Base-by-base conservation (phyloP, 345 rosid genomes). In the Aquilaria malaccensis region DNA sequence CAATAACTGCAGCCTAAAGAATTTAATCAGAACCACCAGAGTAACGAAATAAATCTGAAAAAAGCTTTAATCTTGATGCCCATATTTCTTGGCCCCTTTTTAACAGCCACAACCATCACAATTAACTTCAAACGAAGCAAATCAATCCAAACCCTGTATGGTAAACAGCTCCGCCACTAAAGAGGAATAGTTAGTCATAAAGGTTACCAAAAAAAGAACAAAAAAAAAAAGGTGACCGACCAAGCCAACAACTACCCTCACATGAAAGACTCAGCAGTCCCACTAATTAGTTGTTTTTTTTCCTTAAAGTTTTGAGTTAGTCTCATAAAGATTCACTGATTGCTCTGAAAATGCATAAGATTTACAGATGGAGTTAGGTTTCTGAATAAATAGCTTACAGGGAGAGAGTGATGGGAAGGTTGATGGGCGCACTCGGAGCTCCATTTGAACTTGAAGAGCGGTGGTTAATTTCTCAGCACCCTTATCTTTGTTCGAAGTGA, bases 401-500 rank as follows among this genome's bases (percentile, higher is more conserved):
- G 45, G 61, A 60, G 55, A 50, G 46, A 67, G 56, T 58, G 81
- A 69, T 33, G 70, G 50, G 51, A 66, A 67, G 31, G 71, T 60
- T 11, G 61, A 45, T 29, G 74, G 33, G 47, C 58, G 76, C 56
- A 72, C 22, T 6, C 72, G 64, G 50, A 72, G 67, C 72, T 74
- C 84, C 84, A 80, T 74, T 45, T 30, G 33, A 50, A 41, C 59
- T 31, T 30, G 11, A 45, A 15, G 45, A n/a, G 30, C 37, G 33
- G 56, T 2, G 13, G 13, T 7, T 13, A n/a, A 5, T n/a, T 29
- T 15, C 55, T 60, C 61, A 32, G 6, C 37, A 62, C 47, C 60
- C 75, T 75, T 70, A 70, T 72, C 78, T 60, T 56, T 13, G 53
- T 15, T 49, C 45, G 10, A 2, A 11, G 0, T 11, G 30, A 48